phyloP scores from a whole-genome alignment of 1,139 yeast species.

The Taiozyma sp. region DNA sequence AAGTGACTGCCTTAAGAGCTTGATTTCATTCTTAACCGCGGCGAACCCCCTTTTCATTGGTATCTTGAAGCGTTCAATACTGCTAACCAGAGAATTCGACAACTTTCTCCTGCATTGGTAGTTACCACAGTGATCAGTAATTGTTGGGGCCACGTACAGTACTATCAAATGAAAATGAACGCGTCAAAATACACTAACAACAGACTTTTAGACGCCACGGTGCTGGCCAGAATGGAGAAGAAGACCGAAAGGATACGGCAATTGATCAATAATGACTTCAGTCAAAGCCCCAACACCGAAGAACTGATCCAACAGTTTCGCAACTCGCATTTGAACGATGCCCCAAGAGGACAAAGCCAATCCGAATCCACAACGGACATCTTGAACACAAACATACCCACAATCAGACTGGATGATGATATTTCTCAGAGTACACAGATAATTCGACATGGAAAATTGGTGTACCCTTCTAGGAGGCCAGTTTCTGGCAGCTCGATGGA shows the following conservation, averaged over 20 bases:
- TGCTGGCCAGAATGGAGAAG: not conserved
- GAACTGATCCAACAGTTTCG: conserved; percentile 4
- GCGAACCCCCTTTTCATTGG: not conserved
- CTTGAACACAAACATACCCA: conserved; percentile 10
- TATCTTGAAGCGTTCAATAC: not conserved
- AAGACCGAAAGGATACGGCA: conserved; percentile 5
- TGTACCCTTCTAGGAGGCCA: conserved; percentile 16
- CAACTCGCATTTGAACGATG: not conserved
- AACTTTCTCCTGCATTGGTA: too few species aligned
- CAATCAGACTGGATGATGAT: not conserved
- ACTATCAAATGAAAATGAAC: not conserved
- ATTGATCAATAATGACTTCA: not conserved
- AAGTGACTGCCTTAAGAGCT: not conserved
- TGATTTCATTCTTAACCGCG: not conserved
- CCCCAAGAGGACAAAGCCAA: not conserved
- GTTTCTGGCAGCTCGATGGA: conserved; percentile 21
- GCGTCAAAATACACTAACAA: not conserved
- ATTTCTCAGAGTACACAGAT: conserved; percentile 21
- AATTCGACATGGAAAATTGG: conserved; percentile 11
- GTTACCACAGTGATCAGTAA: not conserved
- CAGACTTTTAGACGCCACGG: not conserved
- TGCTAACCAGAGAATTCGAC: not conserved
- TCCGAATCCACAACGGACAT: conserved; percentile 9
- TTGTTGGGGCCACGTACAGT: not conserved
- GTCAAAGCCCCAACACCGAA: conserved; percentile 2